Base-by-base conservation (phyloP, 306 rosid species). In the Lotus japonicus region DNA sequence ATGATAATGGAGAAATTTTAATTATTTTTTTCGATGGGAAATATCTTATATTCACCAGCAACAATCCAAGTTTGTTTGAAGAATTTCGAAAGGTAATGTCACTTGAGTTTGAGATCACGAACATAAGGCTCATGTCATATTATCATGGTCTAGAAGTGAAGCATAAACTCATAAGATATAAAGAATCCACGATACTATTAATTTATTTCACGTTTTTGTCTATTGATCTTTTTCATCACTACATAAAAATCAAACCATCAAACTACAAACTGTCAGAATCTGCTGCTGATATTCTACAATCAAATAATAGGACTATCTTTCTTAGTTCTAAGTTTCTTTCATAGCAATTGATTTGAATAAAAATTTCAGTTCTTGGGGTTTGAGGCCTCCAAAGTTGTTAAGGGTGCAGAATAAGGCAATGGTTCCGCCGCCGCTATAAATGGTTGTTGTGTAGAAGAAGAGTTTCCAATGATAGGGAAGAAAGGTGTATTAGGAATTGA, bases 401-500 rank as follows among this genome's bases (percentile, higher is more conserved):
- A 15, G 11, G 52, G 67, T 0, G 71, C 36, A 62, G 39, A 18
- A 28, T 58, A 31, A 43, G 58, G 48, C 3, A 60, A 10, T 64
- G 49, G 59, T 16, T 43, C 46, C 18, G 23, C 14, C 18, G 23
- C 14, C 6, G 62, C 46, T 0, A 17, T 12, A 38, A 56, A 11
- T 17, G 77, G 71, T 43, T 73, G 68, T 21, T 73, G 68, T 21
- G 64, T 28, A 18, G 79, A 43, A 71, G 67, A n/a, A 5, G 70
- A 39, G 71, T 76, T 72, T 43, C 64, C 78, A 33, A 44, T 72
- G 18, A 62, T n/a, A 5, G 78, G 74, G 12, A 71, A 11, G 70
- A 66, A 75, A 65, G 75, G 75, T 31, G 81, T 41, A 21, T 70
- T 71, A 0, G 70, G 69, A 52, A 77, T 66, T 54, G 79, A 51